Evolutionary conservation across 73 alveolate species (phyloP), one percentile per base, ranked within the genome.

Genomic region (Paramecium bursaria): DNA sequence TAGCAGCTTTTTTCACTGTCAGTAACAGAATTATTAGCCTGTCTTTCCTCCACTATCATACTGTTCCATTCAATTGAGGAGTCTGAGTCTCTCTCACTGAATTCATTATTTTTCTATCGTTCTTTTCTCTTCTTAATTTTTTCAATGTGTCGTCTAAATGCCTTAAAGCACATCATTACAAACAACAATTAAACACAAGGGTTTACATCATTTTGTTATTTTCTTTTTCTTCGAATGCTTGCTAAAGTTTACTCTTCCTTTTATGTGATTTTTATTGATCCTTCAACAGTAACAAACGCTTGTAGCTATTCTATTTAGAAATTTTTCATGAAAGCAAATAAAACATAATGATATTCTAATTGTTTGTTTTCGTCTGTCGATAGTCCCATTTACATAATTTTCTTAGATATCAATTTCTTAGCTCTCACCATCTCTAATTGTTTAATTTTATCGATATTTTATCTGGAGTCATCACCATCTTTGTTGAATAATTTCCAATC

Each of bases 291-390:
- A 6, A 67, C 55, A 25, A 30, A 30, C 6, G 33, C 30, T n/a
- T 67, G 22, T 11, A 39, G 22, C 10, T 39, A 27, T 39, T 67
- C 55, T 0, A 21, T 67, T 42, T 67, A 39, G n/a, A 67, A 67
- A n/a, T 31, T 35, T 35, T 75, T 85, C 91, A 85, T 85, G 21
- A 75, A 33, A 10, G 80, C 30, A 76, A 85, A 85, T 27, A 85
- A 85, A 29, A 85, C 74, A 49, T 85, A 73, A 49, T 85, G 80
- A 48, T 85, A 85, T 50, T 85, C 80, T 46, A 85, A 19, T 19
- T 15, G 46, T 21, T 75, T 53, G 21, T 85, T 29, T 85, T 46
- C 80, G 44, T 85, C 74, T 22, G 91, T 19, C 17, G 42, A 46
- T 48, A 85, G 29, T 19, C 35, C 21, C 75, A 85, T 46, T 3